Percentiles rank a stretch among this genome's conserved stretches.
phyloP scores from a whole-genome alignment of 2,329 filamentous ascomycete species.

The Hymenoscyphus occultus region DNA sequence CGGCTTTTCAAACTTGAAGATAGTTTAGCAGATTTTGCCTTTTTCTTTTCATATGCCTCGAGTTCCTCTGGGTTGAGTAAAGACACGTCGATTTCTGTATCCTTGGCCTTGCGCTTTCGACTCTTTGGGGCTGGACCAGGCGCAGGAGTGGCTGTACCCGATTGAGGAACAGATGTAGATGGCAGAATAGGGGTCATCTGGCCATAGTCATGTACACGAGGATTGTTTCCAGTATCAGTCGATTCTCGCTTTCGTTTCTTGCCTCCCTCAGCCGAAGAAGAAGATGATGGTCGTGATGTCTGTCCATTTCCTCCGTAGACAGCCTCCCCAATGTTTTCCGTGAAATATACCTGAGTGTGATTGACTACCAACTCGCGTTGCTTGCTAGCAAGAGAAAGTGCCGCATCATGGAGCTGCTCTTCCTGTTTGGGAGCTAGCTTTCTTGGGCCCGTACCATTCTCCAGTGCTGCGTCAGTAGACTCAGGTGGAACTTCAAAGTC shows the following conservation, averaged over 20 bases:
- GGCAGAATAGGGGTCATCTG: conserved; percentile 8
- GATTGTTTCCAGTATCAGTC: conserved; percentile 8
- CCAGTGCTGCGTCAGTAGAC: conserved; percentile 17
- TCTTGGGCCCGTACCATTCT: conserved; percentile 17
- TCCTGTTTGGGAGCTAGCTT: conserved; percentile 26
- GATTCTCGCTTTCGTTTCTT: conserved; percentile 14
- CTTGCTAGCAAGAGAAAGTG: conserved; percentile 27
- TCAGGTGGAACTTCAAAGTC: conserved; percentile 25
- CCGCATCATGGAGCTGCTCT: conserved; percentile 29
- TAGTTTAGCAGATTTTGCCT: conserved; percentile 17
- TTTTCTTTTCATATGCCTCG: conserved; percentile 17
- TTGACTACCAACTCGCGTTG: conserved; percentile 10
- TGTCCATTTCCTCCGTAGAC: conserved; percentile 8
- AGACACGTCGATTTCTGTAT: conserved; percentile 15
- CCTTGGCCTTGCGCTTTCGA: conserved; percentile 17
- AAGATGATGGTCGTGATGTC: conserved; percentile 14
- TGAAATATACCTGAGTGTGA: background rate
- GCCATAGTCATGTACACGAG: conserved; percentile 2
- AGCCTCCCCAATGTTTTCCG: conserved; percentile 3
- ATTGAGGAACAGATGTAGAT: background rate
- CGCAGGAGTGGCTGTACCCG: background rate
- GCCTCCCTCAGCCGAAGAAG: conserved; percentile 6
- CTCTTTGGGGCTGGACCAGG: conserved; percentile 8
- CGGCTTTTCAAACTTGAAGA: conserved; percentile 35
- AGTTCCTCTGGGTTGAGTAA: conserved; percentile 8